Conservation (phyloP, 306 rosid genomes). For the Vigna nakashimae region DNA sequence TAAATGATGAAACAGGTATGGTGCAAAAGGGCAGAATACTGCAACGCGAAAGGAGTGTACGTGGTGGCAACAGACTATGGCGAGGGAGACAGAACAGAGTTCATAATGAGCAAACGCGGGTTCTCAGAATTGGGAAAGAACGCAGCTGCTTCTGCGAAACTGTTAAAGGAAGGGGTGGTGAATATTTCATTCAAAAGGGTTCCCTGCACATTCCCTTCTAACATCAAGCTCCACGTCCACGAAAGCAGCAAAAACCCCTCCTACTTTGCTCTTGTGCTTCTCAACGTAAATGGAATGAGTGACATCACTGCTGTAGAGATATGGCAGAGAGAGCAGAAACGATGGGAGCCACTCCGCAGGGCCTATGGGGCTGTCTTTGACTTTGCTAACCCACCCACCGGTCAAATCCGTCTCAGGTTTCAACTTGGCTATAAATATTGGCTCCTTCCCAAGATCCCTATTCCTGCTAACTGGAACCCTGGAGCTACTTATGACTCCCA, state of each 20-base stretch:
- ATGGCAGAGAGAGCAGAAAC: constrained; percentile 46
- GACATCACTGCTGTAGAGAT: constrained; percentile 63
- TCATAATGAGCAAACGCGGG: too few relatives aligned
- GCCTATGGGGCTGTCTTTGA: constrained; percentile 79
- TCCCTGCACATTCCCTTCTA: constrained; percentile 47
- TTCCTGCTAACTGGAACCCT: constrained; percentile 65
- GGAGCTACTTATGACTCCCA: constrained; percentile 54
- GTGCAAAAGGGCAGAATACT: too few relatives aligned
- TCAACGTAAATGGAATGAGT: constrained; percentile 57
- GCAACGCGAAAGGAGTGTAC: too few relatives aligned
- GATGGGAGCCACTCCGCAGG: constrained; percentile 66
- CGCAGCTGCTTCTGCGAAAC: too few relatives aligned
- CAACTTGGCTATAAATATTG: constrained; percentile 46
- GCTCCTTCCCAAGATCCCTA: constrained; percentile 46
- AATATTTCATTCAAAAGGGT: too few relatives aligned
- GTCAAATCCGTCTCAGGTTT: constrained; percentile 56
- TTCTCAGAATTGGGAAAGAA: too few relatives aligned
- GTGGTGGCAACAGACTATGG: too few relatives aligned
- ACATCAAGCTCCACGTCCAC: constrained; percentile 53
- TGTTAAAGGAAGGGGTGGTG: too few relatives aligned
- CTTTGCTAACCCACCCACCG: constrained; percentile 60
- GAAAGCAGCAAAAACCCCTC: constrained; percentile 65
- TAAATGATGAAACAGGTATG: too few relatives aligned
- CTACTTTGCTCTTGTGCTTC: constrained; percentile 58
- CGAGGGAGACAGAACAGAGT: too few relatives aligned